Conservation (phyloP, 2,329 filamentous ascomycete species). For the Teratosphaeria gauchensis region DNA sequence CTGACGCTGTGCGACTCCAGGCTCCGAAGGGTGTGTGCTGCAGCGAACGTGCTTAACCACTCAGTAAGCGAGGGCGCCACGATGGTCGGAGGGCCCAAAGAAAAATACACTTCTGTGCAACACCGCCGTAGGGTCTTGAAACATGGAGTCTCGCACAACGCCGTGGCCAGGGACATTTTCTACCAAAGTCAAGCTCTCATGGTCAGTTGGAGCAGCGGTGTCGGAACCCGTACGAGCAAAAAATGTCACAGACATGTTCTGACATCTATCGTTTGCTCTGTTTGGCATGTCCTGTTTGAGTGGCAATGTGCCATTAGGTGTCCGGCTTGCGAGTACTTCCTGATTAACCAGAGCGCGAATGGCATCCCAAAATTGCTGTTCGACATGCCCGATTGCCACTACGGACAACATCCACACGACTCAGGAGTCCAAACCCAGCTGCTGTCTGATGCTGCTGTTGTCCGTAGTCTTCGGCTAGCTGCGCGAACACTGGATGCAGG, state of each 20-base stretch:
- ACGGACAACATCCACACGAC: background rate
- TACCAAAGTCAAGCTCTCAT: background rate
- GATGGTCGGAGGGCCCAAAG: background rate
- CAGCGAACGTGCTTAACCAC: background rate
- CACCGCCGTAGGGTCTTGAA: background rate
- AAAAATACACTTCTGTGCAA: background rate
- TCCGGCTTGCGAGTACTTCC: background rate
- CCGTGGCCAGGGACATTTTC: background rate
- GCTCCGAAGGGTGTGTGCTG: background rate
- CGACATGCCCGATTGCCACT: background rate
- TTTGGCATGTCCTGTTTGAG: background rate
- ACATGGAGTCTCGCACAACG: background rate
- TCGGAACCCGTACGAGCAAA: background rate
- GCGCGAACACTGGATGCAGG: constrained; percentile 1
- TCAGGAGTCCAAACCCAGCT: background rate
- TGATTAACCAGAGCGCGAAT: background rate
- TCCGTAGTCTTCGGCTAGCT: background rate
- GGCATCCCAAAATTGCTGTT: background rate
- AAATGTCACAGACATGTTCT: background rate
- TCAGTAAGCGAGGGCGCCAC: background rate
- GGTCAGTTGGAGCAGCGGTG: background rate
- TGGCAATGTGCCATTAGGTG: background rate
- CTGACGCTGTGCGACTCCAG: background rate
- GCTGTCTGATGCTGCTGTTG: background rate
- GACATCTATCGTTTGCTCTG: background rate